Evolutionary conservation across 2,329 filamentous ascomycete species (phyloP), one percentile per base, ranked within the genome.

Genomic region (Fusarium anthophilum): DNA sequence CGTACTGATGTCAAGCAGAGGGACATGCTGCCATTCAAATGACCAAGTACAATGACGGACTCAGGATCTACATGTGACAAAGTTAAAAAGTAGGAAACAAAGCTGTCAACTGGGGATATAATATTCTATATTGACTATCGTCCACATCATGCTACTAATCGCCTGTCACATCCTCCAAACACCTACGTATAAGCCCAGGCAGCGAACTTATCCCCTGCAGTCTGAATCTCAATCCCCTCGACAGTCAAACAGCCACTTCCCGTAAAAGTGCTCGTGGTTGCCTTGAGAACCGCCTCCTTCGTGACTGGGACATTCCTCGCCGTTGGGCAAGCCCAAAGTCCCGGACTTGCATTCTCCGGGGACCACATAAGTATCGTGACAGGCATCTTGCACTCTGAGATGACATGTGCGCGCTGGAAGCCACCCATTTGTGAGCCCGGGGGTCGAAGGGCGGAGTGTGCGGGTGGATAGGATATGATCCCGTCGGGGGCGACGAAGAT

Each of bases 401-500:
- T 38, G 15, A 81, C 50, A 2, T 77, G 79, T 41, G 79, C 78
- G 2, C 76, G 73, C 38, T 67, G 78, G 81, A 91, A 91, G 32
- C 87, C 86, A 4, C 85, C 86, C 22, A 82, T 60, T 43, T 85
- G 79, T 13, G 89, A 86, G 15, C 89, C 90, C 0, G 80, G 70
- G 0, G 90, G 89, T 10, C 87, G 86, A 63, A 77, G 81, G 6
- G 80, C 81, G 0, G 88, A 90, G 81, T 92, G 89, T 0, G 90
- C 84, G 26, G 77, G 70, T 2, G 89, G 89, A 82, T 88, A 92
- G 62, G 84, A 83, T 64, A 93, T 79, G 15, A 85, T 82, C 11
- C 91, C 91, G 32, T 84, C 80, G 8, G 86, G 83, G 7, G 81
- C 83, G 64, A 92, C 84, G 79, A 89, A 93, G 75, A 91, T 84